phyloP scores from a whole-genome alignment of 768 basidiomycete genomes.

The Leccinum variicolor region DNA sequence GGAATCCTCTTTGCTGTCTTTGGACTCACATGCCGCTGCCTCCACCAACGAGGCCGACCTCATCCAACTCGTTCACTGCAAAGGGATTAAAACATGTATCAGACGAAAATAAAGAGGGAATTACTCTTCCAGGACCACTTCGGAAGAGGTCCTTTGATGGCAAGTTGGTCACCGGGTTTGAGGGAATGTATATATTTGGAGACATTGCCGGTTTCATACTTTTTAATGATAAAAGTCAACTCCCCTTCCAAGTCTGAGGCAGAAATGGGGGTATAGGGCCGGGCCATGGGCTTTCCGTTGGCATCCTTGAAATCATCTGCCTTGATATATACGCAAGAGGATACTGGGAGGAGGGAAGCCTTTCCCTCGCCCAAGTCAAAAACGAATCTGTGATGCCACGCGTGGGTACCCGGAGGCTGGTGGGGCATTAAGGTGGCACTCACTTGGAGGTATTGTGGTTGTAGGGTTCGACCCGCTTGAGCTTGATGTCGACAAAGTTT shows the following conservation, averaged over 20 bases:
- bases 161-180: conserved; percentile 77
- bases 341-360: conserved; percentile 73
- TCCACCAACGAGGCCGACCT: conserved; percentile 88
- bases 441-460: conserved; percentile 92
- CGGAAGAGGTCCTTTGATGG: conserved; percentile 86
- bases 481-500: conserved; percentile 74
- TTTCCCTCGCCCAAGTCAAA: conserved; percentile 80
- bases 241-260: conserved; percentile 71
- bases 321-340: conserved; percentile 77
- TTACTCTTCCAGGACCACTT: conserved; percentile 86
- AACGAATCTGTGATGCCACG: conserved; percentile 49
- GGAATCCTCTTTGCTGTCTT: not conserved
- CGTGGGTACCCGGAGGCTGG: not conserved
- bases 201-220: conserved; percentile 76
- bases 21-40: conserved; percentile 82
- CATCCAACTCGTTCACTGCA: conserved; percentile 78
- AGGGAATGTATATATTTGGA: conserved; percentile 80
- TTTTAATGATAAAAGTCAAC: conserved; percentile 80
- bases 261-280: conserved; percentile 94
- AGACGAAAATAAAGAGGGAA: not conserved
- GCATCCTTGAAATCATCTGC: conserved; percentile 65
- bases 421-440: conserved; percentile 15
- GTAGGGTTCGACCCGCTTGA: conserved; percentile 79
- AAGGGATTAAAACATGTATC: conserved; percentile 1
- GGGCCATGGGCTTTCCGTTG: conserved; percentile 84